phyloP scores from a whole-genome alignment of 768 basidiomycete genomes.

The Rhodotorula toruloides region DNA sequence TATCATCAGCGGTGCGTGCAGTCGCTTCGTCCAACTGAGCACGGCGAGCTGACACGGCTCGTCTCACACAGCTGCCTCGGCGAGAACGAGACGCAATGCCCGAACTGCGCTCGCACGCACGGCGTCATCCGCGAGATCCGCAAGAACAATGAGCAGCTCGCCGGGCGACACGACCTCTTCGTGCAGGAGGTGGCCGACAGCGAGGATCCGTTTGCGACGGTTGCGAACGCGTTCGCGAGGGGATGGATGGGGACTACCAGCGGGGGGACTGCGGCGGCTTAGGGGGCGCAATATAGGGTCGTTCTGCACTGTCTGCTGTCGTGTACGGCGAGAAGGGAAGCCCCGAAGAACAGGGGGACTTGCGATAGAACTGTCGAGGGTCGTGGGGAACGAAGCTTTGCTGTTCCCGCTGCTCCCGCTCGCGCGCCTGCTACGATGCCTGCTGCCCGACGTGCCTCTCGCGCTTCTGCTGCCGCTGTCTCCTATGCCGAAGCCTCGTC shows the following conservation, averaged over 20 bases:
- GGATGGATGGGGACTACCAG: constrained; percentile 36
- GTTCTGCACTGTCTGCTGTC: no score
- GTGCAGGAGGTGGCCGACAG: constrained; percentile 47
- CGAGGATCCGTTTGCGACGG: constrained; percentile 47
- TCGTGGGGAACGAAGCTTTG: no score
- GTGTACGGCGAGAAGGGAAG: no score
- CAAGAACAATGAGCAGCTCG: constrained; percentile 74
- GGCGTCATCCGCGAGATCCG: constrained; percentile 84
- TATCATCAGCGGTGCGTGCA: constrained; percentile 77
- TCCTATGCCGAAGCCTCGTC: no score
- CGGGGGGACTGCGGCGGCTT: neutral
- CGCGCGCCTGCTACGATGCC: neutral
- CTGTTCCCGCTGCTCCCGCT: no score
- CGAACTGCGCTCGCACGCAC: constrained; percentile 78
- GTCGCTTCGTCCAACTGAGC: neutral
- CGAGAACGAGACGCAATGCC: constrained; percentile 84
- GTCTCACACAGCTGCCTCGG: constrained; percentile 63
- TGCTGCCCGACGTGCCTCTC: neutral
- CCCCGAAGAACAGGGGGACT: no score
- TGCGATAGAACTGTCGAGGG: no score
- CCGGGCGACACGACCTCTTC: constrained; percentile 50
- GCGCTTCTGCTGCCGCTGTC: neutral
- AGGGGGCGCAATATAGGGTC: neutral
- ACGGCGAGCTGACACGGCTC: neutral
- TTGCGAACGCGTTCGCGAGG: constrained; percentile 48